These are phyloP conservation scores for Sinapis alba DNA, from an alignment of 441 rosid species.

Conservation along the genomic window DNA sequence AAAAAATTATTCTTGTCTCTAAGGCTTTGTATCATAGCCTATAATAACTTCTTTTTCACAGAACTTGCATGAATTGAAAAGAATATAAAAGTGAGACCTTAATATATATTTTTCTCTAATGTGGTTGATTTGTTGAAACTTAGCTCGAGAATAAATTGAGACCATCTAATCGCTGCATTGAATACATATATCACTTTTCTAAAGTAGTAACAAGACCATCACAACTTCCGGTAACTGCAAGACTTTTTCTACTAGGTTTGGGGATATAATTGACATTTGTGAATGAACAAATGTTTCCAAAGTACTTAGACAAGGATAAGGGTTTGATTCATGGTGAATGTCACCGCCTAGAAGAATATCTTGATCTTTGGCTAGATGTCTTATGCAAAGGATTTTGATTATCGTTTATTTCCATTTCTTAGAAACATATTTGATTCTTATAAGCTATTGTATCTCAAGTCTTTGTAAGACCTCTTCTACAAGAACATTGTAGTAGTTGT, in stretches of 20 bases:
- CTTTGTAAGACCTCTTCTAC: background rate
- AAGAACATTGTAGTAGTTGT: background rate
- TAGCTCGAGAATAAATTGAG: background rate
- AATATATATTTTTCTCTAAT: background rate
- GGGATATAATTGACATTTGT: background rate
- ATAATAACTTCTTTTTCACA: background rate
- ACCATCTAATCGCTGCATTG: background rate
- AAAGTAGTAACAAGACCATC: background rate
- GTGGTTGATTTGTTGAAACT: background rate
- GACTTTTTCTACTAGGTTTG: background rate
- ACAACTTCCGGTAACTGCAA: background rate
- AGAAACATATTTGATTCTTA: background rate
- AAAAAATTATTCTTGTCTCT: background rate
- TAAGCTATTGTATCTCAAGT: background rate
- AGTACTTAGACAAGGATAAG: background rate
- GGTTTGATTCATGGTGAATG: background rate
- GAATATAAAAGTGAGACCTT: background rate
- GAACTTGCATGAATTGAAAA: background rate
- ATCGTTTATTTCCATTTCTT: background rate
- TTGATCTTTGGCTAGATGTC: background rate
- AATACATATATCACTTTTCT: background rate
- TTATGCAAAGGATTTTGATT: background rate
- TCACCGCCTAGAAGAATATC: background rate
- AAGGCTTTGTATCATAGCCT: background rate
- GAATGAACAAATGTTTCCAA: background rate